Base-by-base conservation (phyloP, 2,329 filamentous ascomycete genomes). In the Pseudogymnoascus sp. region DNA sequence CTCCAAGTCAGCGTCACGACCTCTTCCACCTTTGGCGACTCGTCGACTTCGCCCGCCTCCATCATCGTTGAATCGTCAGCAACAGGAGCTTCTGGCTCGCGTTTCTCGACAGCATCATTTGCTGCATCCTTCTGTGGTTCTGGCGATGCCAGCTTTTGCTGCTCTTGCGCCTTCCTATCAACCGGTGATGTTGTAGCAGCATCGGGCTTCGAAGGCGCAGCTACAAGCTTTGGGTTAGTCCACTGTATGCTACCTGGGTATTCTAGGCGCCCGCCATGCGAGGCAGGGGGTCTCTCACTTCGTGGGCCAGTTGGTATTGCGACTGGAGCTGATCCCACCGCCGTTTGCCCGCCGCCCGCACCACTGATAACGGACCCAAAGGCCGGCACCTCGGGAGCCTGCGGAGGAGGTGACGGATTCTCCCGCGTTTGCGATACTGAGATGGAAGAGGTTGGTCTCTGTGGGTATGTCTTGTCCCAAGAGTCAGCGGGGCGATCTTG, bases 371-470 rank as follows among this genome's bases (percentile, higher is more conserved):
- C 68, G 61, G 76, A 77, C 28, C 78, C 78, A 69, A 83, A 83
- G n/a, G 80, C 80, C 25, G 81, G 81, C 12, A 83, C 80, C 59
- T 77, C 74, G 14, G 78, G 78, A 25, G 80, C 79, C 63, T 80
- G 78, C 28, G 79, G 80, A 37, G 80, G 79, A 9, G 80, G 80
- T 15, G 79, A 80, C 12, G 75, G 71, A 60, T 77, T 75, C 59
- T 75, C 74, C 35, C 38, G 25, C 57, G 59, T 36, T 25, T 60
- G 39, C 9, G 41, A 35, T 53, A 53, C 47, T 33, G 47, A 53
- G 9, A 53, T 33, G 18, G 47, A 53, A 18, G 47, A 33, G 12
- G 47, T 53, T 15, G 47, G 47, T 25, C 59, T 50, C 20, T 60
- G 39, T 30, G 33, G 59, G 25, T 60, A 43, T 58, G 33, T 57